Evolutionary conservation across 163 green algal genomes (phyloP).

Genomic region (Prototheca stagnorum): DNA sequence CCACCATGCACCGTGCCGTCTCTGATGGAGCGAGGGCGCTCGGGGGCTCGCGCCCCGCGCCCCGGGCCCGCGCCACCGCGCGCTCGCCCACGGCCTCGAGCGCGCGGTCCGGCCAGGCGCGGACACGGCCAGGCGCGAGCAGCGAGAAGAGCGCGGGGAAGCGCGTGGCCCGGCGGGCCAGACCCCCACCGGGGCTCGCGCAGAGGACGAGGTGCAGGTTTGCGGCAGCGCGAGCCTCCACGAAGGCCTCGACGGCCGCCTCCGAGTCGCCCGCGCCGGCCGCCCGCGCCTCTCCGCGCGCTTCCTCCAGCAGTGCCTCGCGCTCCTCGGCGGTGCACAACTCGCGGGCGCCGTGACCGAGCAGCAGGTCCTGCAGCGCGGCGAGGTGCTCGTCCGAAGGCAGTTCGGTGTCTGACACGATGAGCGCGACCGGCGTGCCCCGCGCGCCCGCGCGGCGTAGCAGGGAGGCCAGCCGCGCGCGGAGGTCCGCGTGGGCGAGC

Average conservation of each 20-base stretch:
- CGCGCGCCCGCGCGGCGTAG: too few relatives aligned
- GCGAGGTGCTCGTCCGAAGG: constrained; percentile 78
- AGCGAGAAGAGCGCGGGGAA: constrained; percentile 58
- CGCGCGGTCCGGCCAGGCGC: constrained; percentile 65
- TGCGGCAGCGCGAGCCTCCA: too few relatives aligned
- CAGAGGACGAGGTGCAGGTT: constrained; percentile 85
- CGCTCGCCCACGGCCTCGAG: too few relatives aligned
- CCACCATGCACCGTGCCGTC: too few relatives aligned
- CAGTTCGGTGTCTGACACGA: constrained; percentile 73
- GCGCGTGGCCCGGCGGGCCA: constrained; percentile 63
- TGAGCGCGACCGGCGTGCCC: constrained; percentile 56
- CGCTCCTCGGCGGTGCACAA: constrained; percentile 50
- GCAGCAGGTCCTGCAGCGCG: constrained; percentile 83
- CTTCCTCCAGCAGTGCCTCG: constrained; percentile 20
- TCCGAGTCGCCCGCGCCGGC: too few relatives aligned
- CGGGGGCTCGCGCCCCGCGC: too few relatives aligned
- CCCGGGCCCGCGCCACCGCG: too few relatives aligned
- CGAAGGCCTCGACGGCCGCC: too few relatives aligned
- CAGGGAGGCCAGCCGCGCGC: too few relatives aligned
- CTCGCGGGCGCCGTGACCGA: constrained; percentile 63
- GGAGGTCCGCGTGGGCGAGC: too few relatives aligned
- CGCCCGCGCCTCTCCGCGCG: too few relatives aligned
- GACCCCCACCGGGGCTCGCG: constrained; percentile 82
- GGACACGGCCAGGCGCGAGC: constrained; percentile 68
- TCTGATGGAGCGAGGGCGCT: too few relatives aligned